Evolutionary conservation across 2,329 filamentous ascomycete species (phyloP).

Genomic region (Penicillium sp.): DNA sequence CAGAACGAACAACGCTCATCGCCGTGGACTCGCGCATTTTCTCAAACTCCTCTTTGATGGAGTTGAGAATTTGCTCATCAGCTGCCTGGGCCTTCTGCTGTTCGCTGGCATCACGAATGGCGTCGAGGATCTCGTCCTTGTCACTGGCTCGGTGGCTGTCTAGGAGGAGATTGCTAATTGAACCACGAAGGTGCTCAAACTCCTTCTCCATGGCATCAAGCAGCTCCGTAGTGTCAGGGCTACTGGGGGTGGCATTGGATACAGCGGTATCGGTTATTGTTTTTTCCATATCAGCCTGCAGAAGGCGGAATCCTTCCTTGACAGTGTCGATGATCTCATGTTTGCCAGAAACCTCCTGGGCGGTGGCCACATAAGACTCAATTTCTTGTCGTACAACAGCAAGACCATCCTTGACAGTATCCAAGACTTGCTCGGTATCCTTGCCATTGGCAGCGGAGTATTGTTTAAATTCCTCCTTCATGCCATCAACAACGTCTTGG

Average conservation of each 20-base stretch:
- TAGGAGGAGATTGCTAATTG: slow-evolving; percentile 69
- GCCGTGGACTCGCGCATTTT: slow-evolving; percentile 55
- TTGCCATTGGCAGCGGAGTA: slow-evolving; percentile 76
- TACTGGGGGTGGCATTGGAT: slow-evolving; percentile 30
- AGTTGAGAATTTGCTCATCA: slow-evolving; percentile 36
- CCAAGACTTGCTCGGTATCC: slow-evolving; percentile 84
- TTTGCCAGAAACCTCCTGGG: slow-evolving; percentile 67
- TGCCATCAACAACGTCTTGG: slow-evolving; percentile 59
- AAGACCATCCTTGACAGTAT: slow-evolving; percentile 83
- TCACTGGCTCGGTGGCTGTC: slow-evolving; percentile 58
- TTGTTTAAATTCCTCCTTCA: slow-evolving; percentile 70
- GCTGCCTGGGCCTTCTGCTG: slow-evolving; percentile 28
- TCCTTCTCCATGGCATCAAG: slow-evolving; percentile 76
- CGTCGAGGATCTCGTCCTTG: slow-evolving; percentile 64
- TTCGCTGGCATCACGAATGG: slow-evolving; percentile 53
- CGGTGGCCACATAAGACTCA: slow-evolving; percentile 75
- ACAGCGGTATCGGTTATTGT: slow-evolving; percentile 48
- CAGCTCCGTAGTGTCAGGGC: slow-evolving; percentile 65
- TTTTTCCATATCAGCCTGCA: slow-evolving; percentile 60
- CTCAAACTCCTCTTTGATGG: slow-evolving; percentile 62
- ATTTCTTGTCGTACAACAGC: slow-evolving; percentile 79
- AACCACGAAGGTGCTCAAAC: slow-evolving; percentile 77
- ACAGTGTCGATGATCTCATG: slow-evolving; percentile 76
- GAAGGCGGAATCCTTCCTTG: slow-evolving; percentile 61
- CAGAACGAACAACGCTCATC: slow-evolving; percentile 27